Conservation (phyloP, 305 asterid genomes). For the Fraxinus sp. region DNA sequence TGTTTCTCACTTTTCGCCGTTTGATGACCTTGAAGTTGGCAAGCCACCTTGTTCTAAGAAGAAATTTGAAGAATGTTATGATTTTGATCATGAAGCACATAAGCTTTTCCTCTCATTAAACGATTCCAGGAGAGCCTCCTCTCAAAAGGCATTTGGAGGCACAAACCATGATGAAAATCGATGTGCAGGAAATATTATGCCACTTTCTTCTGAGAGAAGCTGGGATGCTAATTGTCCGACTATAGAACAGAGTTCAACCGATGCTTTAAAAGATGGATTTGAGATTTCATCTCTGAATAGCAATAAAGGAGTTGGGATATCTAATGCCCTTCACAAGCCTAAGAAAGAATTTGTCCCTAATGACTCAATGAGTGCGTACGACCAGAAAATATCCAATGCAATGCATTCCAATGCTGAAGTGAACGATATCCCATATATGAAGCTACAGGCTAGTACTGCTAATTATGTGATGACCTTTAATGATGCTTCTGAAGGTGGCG, state of each 20-base stretch:
- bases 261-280: constrained; percentile 29
- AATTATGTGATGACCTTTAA: constrained; percentile 34
- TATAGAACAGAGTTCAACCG: constrained; percentile 32
- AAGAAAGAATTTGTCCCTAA: constrained; percentile 30
- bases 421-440: constrained; percentile 13
- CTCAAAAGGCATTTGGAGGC: constrained; percentile 35
- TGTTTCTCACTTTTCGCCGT: constrained; percentile 46
- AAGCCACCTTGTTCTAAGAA: constrained; percentile 28
- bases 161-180: constrained; percentile 30
- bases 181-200: constrained; percentile 29
- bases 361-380: constrained; percentile 32
- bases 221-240: constrained; percentile 31
- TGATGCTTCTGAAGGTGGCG: constrained; percentile 57
- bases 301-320: constrained; percentile 37
- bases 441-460: constrained; percentile 15
- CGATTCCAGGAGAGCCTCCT: constrained; percentile 32
- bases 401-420: constrained; percentile 38
- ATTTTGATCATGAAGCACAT: constrained; percentile 36
- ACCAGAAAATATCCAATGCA: constrained; percentile 27
- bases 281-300: constrained; percentile 26
- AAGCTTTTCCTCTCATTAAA: constrained; percentile 27
- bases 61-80: constrained; percentile 34
- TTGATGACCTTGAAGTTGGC: constrained; percentile 46
- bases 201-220: constrained; percentile 26
- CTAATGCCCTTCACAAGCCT: constrained; percentile 31